phyloP scores from a whole-genome alignment of 495 filamentous ascomycete genomes.

The Neurospora sp. region DNA sequence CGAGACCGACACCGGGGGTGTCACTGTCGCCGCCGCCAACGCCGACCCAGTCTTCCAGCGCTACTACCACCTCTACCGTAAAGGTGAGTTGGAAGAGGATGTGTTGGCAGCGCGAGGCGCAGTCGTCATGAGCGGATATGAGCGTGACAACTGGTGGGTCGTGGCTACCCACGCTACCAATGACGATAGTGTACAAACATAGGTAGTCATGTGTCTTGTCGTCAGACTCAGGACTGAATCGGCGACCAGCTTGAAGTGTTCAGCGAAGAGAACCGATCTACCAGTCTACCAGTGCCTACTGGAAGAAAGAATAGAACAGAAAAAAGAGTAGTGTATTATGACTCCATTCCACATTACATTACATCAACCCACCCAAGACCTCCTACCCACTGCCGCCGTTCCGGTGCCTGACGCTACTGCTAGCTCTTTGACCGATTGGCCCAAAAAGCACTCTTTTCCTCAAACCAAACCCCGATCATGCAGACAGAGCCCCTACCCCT shows the following conservation, averaged over 20 bases:
- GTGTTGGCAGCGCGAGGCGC: slow-evolving; percentile 62
- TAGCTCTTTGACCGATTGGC: background rate
- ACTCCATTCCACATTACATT: background rate
- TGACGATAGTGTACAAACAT: background rate
- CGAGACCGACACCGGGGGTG: background rate
- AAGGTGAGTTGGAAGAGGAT: slow-evolving; percentile 79
- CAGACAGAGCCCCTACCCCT: background rate
- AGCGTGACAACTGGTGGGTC: slow-evolving; percentile 98
- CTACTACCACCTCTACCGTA: slow-evolving; percentile 89
- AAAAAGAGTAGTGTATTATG: background rate
- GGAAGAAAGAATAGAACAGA: background rate
- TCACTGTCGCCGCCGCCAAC: background rate
- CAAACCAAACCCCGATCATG: background rate
- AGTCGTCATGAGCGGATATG: slow-evolving; percentile 77
- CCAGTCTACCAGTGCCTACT: background rate
- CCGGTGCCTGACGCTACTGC: background rate
- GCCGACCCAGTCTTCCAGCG: slow-evolving; percentile 59
- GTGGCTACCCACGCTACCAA: slow-evolving; percentile 24
- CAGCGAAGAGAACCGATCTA: background rate
- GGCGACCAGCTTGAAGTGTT: background rate
- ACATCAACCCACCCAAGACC: background rate
- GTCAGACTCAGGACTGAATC: background rate
- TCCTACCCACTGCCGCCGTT: background rate
- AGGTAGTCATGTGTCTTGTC: slow-evolving; percentile 4
- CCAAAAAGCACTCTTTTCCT: background rate